Evolutionary conservation across 1,139 yeast species (phyloP).

Genomic region (Kazachstania sp.): DNA sequence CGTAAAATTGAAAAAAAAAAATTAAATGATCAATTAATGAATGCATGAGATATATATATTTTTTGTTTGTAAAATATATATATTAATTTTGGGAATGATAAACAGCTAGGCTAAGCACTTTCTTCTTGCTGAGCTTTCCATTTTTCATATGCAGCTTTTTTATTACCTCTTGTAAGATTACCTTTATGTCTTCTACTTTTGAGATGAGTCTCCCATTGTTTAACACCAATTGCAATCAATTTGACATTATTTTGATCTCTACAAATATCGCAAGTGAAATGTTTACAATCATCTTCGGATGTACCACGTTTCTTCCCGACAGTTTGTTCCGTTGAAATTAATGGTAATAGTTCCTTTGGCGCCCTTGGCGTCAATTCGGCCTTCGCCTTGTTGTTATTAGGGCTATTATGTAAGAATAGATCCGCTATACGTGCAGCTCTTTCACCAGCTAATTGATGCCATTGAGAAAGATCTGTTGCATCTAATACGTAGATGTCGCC

Average conservation of each 20-base stretch:
- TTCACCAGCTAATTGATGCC: conserved; percentile 50
- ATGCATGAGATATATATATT: not conserved
- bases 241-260: conserved; percentile 46
- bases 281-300: conserved; percentile 55
- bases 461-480: conserved; percentile 58
- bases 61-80: not conserved
- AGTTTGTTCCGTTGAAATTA: conserved; percentile 28
- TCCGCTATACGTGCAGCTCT: conserved; percentile 48
- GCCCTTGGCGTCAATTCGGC: conserved; percentile 28
- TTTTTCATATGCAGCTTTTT: conserved; percentile 38
- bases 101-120: not conserved
- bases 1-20: conserved; percentile 39
- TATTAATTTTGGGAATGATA: not conserved
- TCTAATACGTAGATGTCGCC: conserved; percentile 63
- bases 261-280: conserved; percentile 60
- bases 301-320: conserved; percentile 18
- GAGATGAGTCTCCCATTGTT: conserved; percentile 60
- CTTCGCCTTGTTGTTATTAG: not conserved
- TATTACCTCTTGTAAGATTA: conserved; percentile 34
- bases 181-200: conserved; percentile 56
- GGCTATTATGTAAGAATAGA: conserved; percentile 32
- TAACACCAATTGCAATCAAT: conserved; percentile 64
- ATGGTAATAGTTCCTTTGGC: conserved; percentile 37
- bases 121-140: conserved; percentile 25
- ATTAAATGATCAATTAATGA: not conserved